A percentile compares a stretch with the other conserved stretches of the same genome.
phyloP scores from a whole-genome alignment of 306 rosid species.

The Sicyos edulis region DNA sequence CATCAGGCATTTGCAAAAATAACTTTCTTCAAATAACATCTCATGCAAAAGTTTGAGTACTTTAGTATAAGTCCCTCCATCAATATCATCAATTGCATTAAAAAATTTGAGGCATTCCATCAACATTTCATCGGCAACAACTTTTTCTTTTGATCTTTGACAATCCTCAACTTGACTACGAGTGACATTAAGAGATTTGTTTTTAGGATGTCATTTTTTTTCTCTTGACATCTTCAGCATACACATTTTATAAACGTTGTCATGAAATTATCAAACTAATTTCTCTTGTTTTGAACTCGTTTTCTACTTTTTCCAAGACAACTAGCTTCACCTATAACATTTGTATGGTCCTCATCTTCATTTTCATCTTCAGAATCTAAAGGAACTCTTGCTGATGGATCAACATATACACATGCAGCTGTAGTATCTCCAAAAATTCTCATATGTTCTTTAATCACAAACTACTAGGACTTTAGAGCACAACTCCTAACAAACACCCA shows the following conservation, averaged over 20 bases:
- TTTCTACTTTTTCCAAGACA: background rate
- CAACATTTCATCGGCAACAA: background rate
- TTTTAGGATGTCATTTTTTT: background rate
- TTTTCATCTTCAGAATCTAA: background rate
- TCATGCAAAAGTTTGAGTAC: background rate
- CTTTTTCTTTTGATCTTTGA: background rate
- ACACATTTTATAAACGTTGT: background rate
- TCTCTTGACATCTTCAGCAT: background rate
- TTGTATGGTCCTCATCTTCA: too few species aligned
- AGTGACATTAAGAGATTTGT: background rate
- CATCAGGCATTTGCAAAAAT: background rate
- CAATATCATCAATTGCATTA: background rate
- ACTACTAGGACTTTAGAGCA: too few species aligned
- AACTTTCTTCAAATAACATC: constrained; percentile 8
- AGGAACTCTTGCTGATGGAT: background rate
- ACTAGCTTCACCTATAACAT: background rate
- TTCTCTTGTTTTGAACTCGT: background rate
- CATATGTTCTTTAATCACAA: too few species aligned
- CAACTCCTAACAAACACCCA: too few species aligned
- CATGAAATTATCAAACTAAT: background rate
- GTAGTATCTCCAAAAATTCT: background rate
- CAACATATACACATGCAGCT: background rate
- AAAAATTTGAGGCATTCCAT: background rate
- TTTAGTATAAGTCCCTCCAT: background rate
- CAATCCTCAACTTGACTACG: background rate